Base-by-base conservation (phyloP, 1,284 basidiomycete genomes). In the Exobasidium cylindrosporum region DNA sequence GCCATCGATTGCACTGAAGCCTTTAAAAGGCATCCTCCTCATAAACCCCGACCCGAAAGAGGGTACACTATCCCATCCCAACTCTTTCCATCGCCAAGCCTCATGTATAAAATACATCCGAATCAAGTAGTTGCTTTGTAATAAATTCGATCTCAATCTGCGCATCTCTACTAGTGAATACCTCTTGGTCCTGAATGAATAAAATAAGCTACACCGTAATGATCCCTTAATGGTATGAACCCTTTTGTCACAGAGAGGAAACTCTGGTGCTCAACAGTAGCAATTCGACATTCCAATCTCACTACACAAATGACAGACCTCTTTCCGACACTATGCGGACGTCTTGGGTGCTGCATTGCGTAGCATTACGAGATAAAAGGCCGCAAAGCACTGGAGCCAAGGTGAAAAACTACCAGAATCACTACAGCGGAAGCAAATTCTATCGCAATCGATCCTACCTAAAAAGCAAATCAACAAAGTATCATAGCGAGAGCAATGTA, bases 1-100 rank as follows among this genome's bases (percentile, higher is more conserved):
- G 73, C 73, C 73, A 74, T 70, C 66, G 72, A 76, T 76, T 76
- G 73, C 73, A 76, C 73, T 76, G 69, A 76, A 76, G 73, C 73
- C 66, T 68, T 4, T 47, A 11, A 4, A 24, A 24, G 26, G 47
- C 47, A 50, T 24, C 47, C 47, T 50, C 47, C 47, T 50, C 47
- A 50, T 24, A 40, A 17, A 40, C 35, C 35, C 35, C 35, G 35
- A 17, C 17, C 35, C 35, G 17, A 10, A 17, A 7, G 35, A 17
- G 17, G 10, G 17, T 17, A 40, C 35, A 10, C 10, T 17, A 40
- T 17, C 35, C 35, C 35, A 17, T 40, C 17, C 35, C 35, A 10
- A 10, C 35, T 40, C 35, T 40, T 40, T 40, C 10, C 35, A 7
- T 40, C n/a, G n/a, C n/a, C n/a, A n/a, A n/a, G n/a, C n/a, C n/a